Base-by-base conservation (phyloP, 371 early-diverging fungal species). In the Umbelopsis sp. region DNA sequence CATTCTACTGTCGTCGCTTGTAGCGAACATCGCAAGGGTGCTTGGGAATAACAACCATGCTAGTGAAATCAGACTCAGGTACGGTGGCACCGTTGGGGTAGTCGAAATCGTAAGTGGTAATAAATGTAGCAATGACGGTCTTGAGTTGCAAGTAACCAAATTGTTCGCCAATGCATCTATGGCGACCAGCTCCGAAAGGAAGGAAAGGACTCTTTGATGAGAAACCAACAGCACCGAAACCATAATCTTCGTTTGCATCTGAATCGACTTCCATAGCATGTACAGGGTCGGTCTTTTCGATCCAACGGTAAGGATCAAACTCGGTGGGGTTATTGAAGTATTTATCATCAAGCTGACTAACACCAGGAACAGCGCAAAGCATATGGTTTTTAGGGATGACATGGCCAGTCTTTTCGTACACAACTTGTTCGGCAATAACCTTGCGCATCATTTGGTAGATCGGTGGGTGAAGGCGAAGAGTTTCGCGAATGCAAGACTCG, bases 101-200 rank as follows among this genome's bases (percentile, higher is more conserved):
- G 50, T 80, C 80, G 63, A 94, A 74, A 65, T 92, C 91, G 74
- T 92, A 95, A 67, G 87, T 86, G 32, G 93, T 83, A 44, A 98
- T 74, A 69, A 95, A 85, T 12, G 89, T 86, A 50, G 94, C 80
- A 57, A 98, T 76, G 64, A 98, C 90, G 12, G 96, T 92, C 88
- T 97, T 96, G 83, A 97, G 88, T 83, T 98, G 99, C 63, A 97
- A 77, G 74, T 94, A 97, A 10, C 97, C 97, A 84, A 98, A 98
- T 67, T 91, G 86, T 75, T 98, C 98, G 69, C 99, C 99, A 79
- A 98, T 98, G 87, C 99, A 98, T 70, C 99, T 89, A 86, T 98
- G 99, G 73, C 99, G 94, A 62, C 90, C 98, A 44, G 97, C 99
- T 73, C 99, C 99, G 80, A 98, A 98, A 29, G 99, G 98, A 76